phyloP scores from a whole-genome alignment of 1,139 yeast species.

The Geotrichum restrictum region DNA sequence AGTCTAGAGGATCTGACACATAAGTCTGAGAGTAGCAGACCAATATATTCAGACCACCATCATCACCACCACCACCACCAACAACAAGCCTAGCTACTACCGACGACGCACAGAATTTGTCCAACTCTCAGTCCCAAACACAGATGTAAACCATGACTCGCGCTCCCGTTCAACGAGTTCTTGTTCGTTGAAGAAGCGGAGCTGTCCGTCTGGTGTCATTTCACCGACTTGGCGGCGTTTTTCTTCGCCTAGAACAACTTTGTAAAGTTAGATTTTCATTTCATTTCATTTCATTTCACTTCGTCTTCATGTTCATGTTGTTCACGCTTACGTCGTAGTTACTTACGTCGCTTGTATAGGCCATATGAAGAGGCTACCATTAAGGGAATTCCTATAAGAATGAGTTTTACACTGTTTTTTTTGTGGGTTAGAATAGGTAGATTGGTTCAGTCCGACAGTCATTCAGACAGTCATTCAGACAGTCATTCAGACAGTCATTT shows the following conservation, averaged over 20 bases:
- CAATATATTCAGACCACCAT: no score
- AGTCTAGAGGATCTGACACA: no score
- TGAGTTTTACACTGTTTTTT: slow-evolving; percentile 38
- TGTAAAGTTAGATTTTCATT: not conserved
- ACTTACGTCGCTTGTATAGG: slow-evolving; percentile 38
- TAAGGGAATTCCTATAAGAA: slow-evolving; percentile 44
- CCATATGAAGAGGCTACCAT: slow-evolving; percentile 41
- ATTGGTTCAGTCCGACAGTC: not conserved
- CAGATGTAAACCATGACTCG: slow-evolving; percentile 40
- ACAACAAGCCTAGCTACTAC: no score
- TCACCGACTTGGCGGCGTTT: slow-evolving; percentile 49
- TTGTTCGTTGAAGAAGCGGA: slow-evolving; percentile 45
- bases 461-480: not conserved
- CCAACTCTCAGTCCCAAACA: slow-evolving; percentile 43
- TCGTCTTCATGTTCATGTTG: no score
- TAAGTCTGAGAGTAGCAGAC: no score
- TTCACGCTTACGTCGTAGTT: no score
- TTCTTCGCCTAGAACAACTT: slow-evolving; percentile 45
- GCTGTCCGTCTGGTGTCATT: slow-evolving; percentile 47
- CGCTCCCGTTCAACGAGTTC: slow-evolving; percentile 42
- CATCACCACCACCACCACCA: no score
- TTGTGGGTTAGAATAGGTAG: no score
- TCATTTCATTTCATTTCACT: no score
- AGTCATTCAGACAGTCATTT: not conserved
- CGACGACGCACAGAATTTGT: slow-evolving; percentile 17